Conservation (phyloP, 2,329 filamentous ascomycete genomes). For the Emergomyces orientalis region DNA sequence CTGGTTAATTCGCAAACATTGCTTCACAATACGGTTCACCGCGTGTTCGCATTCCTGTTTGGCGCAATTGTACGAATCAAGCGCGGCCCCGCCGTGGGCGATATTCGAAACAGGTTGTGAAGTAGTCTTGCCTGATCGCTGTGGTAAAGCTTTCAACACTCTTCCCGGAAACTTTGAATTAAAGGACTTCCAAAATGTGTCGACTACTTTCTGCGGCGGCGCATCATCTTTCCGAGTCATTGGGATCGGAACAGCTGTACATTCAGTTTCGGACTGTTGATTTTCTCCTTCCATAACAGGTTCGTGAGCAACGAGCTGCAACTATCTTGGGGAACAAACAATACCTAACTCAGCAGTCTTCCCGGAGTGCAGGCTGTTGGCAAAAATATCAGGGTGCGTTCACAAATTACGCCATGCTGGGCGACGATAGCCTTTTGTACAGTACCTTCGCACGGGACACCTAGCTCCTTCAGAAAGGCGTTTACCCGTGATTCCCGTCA, state of each 20-base stretch:
- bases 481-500: too few species aligned
- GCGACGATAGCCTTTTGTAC: neutral
- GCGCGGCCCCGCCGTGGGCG: slow-evolving; percentile 48
- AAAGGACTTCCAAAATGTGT: slow-evolving; percentile 66
- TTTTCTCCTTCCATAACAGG: neutral
- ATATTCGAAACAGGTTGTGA: slow-evolving; percentile 50
- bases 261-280: neutral
- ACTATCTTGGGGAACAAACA: neutral
- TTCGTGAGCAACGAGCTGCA: neutral
- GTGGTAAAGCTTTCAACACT: slow-evolving; percentile 59
- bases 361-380: neutral
- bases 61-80: slow-evolving; percentile 64
- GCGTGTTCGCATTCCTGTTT: slow-evolving; percentile 56
- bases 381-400: neutral
- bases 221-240: slow-evolving; percentile 24
- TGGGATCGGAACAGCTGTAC: neutral
- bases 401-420: neutral
- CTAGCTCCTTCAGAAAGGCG: neutral
- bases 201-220: slow-evolving; percentile 57
- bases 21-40: slow-evolving; percentile 49
- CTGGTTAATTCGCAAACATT: slow-evolving; percentile 68
- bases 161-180: slow-evolving; percentile 62
- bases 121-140: slow-evolving; percentile 46
- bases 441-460: neutral
- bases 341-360: neutral